Evolutionary conservation across 2,329 filamentous ascomycete genomes (phyloP).

Genomic region (Pseudocercospora ulei): DNA sequence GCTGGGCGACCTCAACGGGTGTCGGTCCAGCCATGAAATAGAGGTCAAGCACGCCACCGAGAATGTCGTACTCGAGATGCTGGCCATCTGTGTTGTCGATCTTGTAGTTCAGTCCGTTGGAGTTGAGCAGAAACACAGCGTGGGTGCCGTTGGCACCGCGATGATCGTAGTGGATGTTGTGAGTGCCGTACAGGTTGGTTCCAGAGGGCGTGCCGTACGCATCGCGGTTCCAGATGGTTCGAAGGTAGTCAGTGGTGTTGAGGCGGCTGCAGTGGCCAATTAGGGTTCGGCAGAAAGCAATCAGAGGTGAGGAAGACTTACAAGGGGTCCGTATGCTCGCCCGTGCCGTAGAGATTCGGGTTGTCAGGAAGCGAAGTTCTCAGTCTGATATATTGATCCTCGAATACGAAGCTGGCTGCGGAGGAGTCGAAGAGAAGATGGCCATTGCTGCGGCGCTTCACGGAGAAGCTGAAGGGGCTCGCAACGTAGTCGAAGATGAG

Average conservation of each 20-base stretch:
- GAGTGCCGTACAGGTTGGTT: slow-evolving; percentile 61
- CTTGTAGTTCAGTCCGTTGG: slow-evolving; percentile 66
- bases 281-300: too few relatives aligned
- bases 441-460: slow-evolving; percentile 49
- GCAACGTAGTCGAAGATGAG: slow-evolving; percentile 48
- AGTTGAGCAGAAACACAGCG: slow-evolving; percentile 61
- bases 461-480: slow-evolving; percentile 58
- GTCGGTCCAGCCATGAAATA: slow-evolving; percentile 45
- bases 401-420: slow-evolving; percentile 58
- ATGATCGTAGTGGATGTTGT: slow-evolving; percentile 68
- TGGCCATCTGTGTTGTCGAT: slow-evolving; percentile 57
- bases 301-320: too few relatives aligned
- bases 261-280: slow-evolving; percentile 40
- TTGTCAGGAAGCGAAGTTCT: slow-evolving; percentile 58
- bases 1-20: slow-evolving; percentile 42
- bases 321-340: slow-evolving; percentile 61
- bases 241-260: slow-evolving; percentile 58
- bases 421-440: slow-evolving; percentile 62
- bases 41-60: slow-evolving; percentile 64
- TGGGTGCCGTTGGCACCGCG: slow-evolving; percentile 48
- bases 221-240: slow-evolving; percentile 62
- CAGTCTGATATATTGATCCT: slow-evolving; percentile 66
- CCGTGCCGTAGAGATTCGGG: slow-evolving; percentile 67
- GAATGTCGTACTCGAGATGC: slow-evolving; percentile 68
- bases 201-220: slow-evolving; percentile 51